phyloP scores from a whole-genome alignment of 108 stramenopile species.

The Chaetoceros tenuissimus region DNA sequence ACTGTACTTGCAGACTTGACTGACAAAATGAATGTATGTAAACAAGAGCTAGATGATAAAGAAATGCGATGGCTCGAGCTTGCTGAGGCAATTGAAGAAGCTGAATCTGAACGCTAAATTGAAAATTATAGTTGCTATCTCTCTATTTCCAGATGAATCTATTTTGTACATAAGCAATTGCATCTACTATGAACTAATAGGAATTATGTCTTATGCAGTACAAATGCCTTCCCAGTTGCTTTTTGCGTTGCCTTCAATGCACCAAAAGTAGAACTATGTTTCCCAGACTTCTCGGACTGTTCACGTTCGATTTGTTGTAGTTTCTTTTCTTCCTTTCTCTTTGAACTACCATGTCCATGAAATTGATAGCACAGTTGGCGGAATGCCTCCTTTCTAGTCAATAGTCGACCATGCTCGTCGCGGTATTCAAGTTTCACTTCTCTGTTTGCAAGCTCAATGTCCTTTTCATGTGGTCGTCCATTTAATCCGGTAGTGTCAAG shows the following conservation, averaged over 20 bases:
- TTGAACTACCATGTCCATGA: constrained; percentile 91
- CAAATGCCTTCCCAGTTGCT: constrained; percentile 86
- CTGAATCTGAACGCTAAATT: no score
- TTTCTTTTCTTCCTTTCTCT: constrained; percentile 91
- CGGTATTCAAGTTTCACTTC: constrained; percentile 95
- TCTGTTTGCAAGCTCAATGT: constrained; percentile 64
- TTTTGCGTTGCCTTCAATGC: constrained; percentile 83
- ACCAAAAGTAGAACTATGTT: constrained; percentile 56
- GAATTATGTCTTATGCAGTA: constrained; percentile 84
- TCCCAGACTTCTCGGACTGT: constrained; percentile 54
- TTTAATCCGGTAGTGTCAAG: constrained; percentile 43
- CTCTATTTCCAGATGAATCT: no score
- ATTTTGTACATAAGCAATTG: no score
- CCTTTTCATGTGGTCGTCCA: constrained; percentile 33
- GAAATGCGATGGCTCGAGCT: no score
- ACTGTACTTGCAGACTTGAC: neutral
- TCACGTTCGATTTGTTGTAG: constrained; percentile 73
- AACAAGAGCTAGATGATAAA: no score
- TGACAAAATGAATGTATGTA: no score
- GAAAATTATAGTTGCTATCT: no score
- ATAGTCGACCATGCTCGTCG: constrained; percentile 86
- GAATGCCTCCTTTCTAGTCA: constrained; percentile 94
- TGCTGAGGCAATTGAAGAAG: no score
- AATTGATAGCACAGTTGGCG: constrained; percentile 95
- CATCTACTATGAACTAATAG: no score